Evolutionary conservation across 441 rosid genomes (phyloP).

Genomic region (Aleurites moluccanus): DNA sequence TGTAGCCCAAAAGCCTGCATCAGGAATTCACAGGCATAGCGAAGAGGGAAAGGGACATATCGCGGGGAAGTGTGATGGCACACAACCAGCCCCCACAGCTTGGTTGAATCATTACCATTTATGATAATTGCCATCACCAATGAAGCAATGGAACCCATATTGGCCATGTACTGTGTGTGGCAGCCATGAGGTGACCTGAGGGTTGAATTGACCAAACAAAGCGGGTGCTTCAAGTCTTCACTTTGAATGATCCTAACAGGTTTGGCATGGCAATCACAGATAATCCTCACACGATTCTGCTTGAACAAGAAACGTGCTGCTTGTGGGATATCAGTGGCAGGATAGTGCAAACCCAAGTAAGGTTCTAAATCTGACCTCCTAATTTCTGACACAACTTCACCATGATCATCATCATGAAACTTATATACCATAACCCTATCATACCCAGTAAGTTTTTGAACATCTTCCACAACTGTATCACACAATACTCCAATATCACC

Average conservation of each 20-base stretch:
- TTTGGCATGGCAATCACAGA: slow-evolving; percentile 66
- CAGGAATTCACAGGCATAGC: slow-evolving; percentile 78
- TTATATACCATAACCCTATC: slow-evolving; percentile 86
- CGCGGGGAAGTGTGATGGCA: slow-evolving; percentile 78
- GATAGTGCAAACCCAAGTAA: slow-evolving; percentile 82
- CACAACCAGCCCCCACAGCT: slow-evolving; percentile 86
- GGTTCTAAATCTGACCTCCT: slow-evolving; percentile 82
- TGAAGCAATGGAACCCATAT: slow-evolving; percentile 80
- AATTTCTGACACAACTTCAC: slow-evolving; percentile 80
- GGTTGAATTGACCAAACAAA: slow-evolving; percentile 74
- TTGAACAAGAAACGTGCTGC: slow-evolving; percentile 78
- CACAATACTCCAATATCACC: slow-evolving; percentile 75
- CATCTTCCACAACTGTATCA: slow-evolving; percentile 84
- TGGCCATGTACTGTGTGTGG: slow-evolving; percentile 71
- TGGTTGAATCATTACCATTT: slow-evolving; percentile 45
- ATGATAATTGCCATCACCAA: slow-evolving; percentile 57
- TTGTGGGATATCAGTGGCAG: slow-evolving; percentile 81
- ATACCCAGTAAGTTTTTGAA: slow-evolving; percentile 72
- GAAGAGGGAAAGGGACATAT: slow-evolving; percentile 66
- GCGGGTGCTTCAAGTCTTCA: slow-evolving; percentile 57
- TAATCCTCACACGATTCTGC: slow-evolving; percentile 75
- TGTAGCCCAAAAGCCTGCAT: slow-evolving; percentile 80
- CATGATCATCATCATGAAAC: slow-evolving; percentile 87
- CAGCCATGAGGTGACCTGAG: slow-evolving; percentile 71
- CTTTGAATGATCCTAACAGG: slow-evolving; percentile 65